Conservation (phyloP, 441 rosid genomes). For the Dalechampia spathulata region DNA sequence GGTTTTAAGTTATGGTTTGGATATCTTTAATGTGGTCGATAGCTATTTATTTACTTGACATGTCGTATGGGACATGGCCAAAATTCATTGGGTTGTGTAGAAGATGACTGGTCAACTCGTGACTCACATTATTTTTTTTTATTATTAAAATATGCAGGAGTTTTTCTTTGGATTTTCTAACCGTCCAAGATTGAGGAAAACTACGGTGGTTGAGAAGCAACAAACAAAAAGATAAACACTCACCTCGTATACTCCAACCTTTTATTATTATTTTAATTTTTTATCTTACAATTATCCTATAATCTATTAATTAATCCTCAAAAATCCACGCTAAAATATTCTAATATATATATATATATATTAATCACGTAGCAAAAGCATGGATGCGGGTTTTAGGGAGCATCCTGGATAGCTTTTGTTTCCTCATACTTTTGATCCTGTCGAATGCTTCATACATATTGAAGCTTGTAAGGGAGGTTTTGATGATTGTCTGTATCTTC, state of each 20-base stretch:
- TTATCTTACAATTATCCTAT: too few relatives aligned
- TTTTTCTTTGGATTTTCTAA: slow-evolving; percentile 28
- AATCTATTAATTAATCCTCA: neutral
- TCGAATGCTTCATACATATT: slow-evolving; percentile 13
- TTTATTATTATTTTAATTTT: too few relatives aligned
- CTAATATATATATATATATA: neutral
- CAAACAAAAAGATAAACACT: slow-evolving; percentile 8
- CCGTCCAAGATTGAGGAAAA: slow-evolving; percentile 14
- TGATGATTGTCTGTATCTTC: slow-evolving; percentile 9
- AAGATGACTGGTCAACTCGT: slow-evolving; percentile 2
- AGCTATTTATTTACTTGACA: too few relatives aligned
- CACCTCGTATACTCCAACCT: slow-evolving; percentile 16
- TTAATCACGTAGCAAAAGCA: slow-evolving; percentile 17
- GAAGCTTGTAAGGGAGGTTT: slow-evolving; percentile 15
- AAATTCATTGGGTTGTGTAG: neutral
- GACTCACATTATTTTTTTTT: too few relatives aligned
- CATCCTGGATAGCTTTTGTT: slow-evolving; percentile 36
- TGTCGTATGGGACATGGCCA: too few relatives aligned
- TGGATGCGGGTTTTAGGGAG: slow-evolving; percentile 53
- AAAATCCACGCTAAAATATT: neutral
- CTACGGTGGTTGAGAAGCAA: slow-evolving; percentile 18
- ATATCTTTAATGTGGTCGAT: too few relatives aligned
- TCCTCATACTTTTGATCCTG: slow-evolving; percentile 13
- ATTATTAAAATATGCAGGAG: slow-evolving; percentile 11
- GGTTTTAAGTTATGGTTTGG: too few relatives aligned